Base-by-base conservation (phyloP, 106 monocot genomes). In the Platanthera zijinensis region DNA sequence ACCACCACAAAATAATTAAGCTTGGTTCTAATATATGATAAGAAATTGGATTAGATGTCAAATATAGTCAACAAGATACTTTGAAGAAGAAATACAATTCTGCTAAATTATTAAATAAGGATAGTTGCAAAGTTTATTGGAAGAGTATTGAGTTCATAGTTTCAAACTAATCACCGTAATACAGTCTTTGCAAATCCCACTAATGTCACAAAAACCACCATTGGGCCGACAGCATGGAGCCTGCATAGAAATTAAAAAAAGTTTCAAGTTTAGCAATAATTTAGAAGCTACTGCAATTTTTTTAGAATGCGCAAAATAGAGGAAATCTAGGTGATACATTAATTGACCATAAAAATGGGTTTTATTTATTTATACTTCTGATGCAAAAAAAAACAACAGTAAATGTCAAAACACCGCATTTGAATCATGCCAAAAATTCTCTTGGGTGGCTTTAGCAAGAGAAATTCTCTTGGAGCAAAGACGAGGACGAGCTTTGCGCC, bases 141-240 rank as follows among this genome's bases (percentile, higher is more conserved):
- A 13, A 67, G 39, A 71, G 17, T 11, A 11, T 10, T 67, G 67
- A 47, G 48, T 48, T 48, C 8, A 48, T 14, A 47, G 48, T 74
- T 56, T 48, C 10, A 59, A 81, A 68, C 78, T 48, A 64, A 9
- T 82, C 85, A 96, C 96, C 82, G 92, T 90, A 18, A 92, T 94
- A 76, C 97, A 99, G 81, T 99, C 90, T 84, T 87, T 92, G 90
- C 97, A 99, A 59, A 77, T 52, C 57, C 77, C 83, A 57, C 57
- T 76, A 48, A 81, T 19, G 49, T 75, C 78, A 80, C 96, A 91
- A 18, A 90, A 82, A 25, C 80, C 82, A 47, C 82, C 76, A 85
- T 76, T 78, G 46, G 85, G 51, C 10, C 86, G 82, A 85, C 96
- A 96, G 74, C 97, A 97, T 66, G 97, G 94, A 81, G 94, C 89